Conservation (phyloP, 495 filamentous ascomycete genomes). For the Letharia columbiana region DNA sequence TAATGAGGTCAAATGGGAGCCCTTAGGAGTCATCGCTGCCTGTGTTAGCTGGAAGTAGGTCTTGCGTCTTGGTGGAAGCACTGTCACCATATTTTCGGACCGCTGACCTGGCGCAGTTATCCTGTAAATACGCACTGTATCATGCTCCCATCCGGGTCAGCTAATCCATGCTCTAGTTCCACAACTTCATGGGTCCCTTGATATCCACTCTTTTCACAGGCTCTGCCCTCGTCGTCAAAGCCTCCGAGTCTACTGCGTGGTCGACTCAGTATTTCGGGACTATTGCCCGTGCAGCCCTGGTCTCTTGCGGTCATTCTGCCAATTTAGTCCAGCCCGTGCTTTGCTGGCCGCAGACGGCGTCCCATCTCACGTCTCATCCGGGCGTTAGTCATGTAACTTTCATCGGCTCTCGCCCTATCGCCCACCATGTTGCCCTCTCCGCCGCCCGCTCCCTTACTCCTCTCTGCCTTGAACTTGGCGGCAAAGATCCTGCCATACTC, state of each 20-base stretch:
- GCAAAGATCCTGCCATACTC: constrained; percentile 90
- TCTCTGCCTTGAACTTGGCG: constrained; percentile 80
- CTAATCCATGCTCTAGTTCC: constrained; percentile 51
- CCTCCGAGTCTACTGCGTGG: constrained; percentile 91
- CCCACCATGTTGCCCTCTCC: constrained; percentile 76
- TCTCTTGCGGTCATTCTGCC: constrained; percentile 74
- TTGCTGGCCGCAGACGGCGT: constrained; percentile 78
- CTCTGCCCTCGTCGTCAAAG: constrained; percentile 85
- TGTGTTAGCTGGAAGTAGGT: constrained; percentile 90
- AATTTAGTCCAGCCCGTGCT: constrained; percentile 74
- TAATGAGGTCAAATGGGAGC: constrained; percentile 85
- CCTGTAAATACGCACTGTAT: constrained; percentile 26
- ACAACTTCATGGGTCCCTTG: constrained; percentile 87
- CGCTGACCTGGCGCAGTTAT: constrained; percentile 29
- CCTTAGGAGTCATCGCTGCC: constrained; percentile 84
- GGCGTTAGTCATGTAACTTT: constrained; percentile 89
- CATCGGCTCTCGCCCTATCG: constrained; percentile 83
- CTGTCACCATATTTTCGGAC: not conserved
- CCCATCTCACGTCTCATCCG: constrained; percentile 77
- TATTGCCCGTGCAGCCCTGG: constrained; percentile 68
- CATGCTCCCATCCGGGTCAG: not conserved
- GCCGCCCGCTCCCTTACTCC: constrained; percentile 79
- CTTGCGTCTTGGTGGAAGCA: not conserved
- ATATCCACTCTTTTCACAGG: constrained; percentile 90
- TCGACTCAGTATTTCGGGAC: constrained; percentile 69